Percentiles rank a stretch among this genome's conserved stretches.
Evolutionary conservation across 768 basidiomycete species (phyloP).

Genomic region (Lyophyllum atratum): DNA sequence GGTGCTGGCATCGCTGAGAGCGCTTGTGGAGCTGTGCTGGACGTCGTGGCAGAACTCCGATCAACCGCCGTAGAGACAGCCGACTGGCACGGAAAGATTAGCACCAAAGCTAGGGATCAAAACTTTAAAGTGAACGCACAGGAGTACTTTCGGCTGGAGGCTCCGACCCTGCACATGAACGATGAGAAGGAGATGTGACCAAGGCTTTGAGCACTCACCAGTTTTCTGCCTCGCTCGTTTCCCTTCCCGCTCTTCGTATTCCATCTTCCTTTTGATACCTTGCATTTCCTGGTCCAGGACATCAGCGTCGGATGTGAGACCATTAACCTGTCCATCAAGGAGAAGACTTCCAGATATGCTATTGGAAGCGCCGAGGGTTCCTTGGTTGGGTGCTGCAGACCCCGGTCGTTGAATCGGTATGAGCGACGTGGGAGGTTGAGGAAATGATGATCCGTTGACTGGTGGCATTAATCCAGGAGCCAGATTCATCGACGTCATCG

Average conservation of each 20-base stretch:
- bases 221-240: slow-evolving; percentile 77
- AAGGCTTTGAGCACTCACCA: slow-evolving; percentile 44
- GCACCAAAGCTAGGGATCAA: slow-evolving; percentile 4
- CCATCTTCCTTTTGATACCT: slow-evolving; percentile 72
- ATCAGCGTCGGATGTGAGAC: slow-evolving; percentile 31
- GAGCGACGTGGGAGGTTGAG: slow-evolving; percentile 27
- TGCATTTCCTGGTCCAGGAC: slow-evolving; percentile 63
- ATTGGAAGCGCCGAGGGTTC: slow-evolving; percentile 22
- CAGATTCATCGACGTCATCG: neutral
- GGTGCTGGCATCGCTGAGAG: slow-evolving; percentile 30
- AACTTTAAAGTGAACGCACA: slow-evolving; percentile 35
- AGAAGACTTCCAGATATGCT: slow-evolving; percentile 11
- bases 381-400: slow-evolving; percentile 27
- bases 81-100: slow-evolving; percentile 24
- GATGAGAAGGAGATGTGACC: slow-evolving; percentile 2
- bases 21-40: slow-evolving; percentile 26
- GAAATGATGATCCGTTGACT: slow-evolving; percentile 23
- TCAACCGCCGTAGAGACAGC: slow-evolving; percentile 30
- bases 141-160: slow-evolving; percentile 41
- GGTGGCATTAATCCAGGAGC: slow-evolving; percentile 11
- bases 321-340: slow-evolving; percentile 12
- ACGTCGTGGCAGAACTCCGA: slow-evolving; percentile 25
- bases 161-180: slow-evolving; percentile 36
- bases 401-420: slow-evolving; percentile 31
- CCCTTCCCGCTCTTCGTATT: slow-evolving; percentile 61